phyloP scores from a whole-genome alignment of 2,329 filamentous ascomycete genomes.

The Neofusicoccum kwambonambiense region DNA sequence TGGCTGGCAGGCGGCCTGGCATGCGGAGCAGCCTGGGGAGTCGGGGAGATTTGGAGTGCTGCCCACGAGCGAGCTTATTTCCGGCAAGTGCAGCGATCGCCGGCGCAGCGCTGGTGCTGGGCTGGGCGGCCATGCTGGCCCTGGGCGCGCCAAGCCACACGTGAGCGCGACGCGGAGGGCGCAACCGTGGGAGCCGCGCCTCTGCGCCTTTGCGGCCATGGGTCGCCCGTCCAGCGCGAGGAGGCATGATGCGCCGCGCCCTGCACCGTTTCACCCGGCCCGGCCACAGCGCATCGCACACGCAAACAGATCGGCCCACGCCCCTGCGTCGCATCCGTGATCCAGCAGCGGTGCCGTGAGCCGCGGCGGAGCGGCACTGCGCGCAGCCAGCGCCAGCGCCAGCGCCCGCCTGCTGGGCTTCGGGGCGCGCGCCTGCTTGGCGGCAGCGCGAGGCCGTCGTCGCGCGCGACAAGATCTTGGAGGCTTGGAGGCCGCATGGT shows the following conservation, averaged over 20 bases:
- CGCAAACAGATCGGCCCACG: constrained; percentile 3
- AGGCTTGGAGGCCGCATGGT: not conserved
- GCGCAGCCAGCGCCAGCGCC: not conserved
- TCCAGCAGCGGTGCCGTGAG: not conserved
- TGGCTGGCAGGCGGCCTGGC: not conserved
- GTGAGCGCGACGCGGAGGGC: not conserved
- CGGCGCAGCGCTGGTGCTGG: not conserved
- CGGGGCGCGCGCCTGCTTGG: not conserved
- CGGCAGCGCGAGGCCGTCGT: not conserved
- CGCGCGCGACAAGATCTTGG: not conserved
- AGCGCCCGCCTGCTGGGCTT: not conserved
- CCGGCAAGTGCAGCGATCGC: not conserved
- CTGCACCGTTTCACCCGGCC: constrained; percentile 2
- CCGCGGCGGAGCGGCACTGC: not conserved
- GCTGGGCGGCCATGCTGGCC: not conserved
- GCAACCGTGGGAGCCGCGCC: no score
- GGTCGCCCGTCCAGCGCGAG: not conserved
- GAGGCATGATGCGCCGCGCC: not conserved
- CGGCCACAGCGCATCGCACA: not conserved
- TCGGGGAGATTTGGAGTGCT: not conserved
- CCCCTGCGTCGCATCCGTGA: constrained; percentile 7
- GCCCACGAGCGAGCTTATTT: not conserved
- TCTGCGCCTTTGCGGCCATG: not conserved
- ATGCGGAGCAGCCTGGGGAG: not conserved
- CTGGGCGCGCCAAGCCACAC: constrained; percentile 7